Percentiles rank a stretch among this genome's conserved stretches.
Evolutionary conservation across 495 filamentous ascomycete genomes (phyloP).

Genomic region (Trichoderma parareesei): DNA sequence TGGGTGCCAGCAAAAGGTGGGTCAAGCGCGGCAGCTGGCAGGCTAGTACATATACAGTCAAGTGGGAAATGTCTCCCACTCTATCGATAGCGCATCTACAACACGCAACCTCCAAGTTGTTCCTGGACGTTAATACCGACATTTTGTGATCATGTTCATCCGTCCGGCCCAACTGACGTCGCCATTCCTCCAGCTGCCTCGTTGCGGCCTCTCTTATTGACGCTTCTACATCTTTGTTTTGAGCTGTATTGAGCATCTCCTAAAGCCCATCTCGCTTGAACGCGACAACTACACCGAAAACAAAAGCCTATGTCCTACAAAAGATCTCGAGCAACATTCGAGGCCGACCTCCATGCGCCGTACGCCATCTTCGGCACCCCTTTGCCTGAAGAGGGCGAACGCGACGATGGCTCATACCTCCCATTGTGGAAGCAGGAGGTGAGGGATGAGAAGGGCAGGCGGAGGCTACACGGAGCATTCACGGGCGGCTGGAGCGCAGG

Average conservation of each 20-base stretch:
- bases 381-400: slow-evolving; percentile 71
- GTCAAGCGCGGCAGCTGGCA: neutral
- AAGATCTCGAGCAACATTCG: slow-evolving; percentile 67
- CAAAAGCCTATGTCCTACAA: slow-evolving; percentile 61
- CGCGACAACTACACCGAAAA: neutral
- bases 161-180: neutral
- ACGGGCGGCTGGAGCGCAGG: slow-evolving; percentile 96
- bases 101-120: neutral
- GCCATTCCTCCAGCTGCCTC: neutral
- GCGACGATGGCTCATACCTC: slow-evolving; percentile 90
- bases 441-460: slow-evolving; percentile 83
- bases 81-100: slow-evolving; percentile 8
- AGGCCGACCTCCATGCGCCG: slow-evolving; percentile 72
- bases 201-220: neutral
- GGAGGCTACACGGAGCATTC: slow-evolving; percentile 91
- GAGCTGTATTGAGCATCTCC: neutral
- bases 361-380: slow-evolving; percentile 82
- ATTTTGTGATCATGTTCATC: neutral
- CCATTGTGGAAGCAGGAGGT: slow-evolving; percentile 98
- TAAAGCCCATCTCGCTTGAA: neutral
- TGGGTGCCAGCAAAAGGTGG: neutral
- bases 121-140: neutral
- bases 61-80: neutral
- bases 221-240: neutral
- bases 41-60: neutral